Evolutionary conservation across 371 early-diverging fungal species (phyloP), one percentile per base, ranked within the genome.

Genomic region (Lichtheimia corymbifera): DNA sequence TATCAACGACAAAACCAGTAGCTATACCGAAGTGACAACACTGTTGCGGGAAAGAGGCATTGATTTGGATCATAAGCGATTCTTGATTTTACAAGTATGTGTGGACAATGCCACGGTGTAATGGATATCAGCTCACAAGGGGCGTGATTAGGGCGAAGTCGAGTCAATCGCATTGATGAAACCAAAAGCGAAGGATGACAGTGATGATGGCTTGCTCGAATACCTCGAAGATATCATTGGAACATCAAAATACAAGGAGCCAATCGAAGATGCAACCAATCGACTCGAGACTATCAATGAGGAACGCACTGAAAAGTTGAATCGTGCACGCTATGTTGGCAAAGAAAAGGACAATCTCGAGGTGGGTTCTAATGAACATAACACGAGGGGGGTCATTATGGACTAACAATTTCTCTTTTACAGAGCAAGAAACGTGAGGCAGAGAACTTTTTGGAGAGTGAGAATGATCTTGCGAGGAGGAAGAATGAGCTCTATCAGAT

Each of bases 141-240:
- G 18, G 15, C 13, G 27, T 27, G 18, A 3, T 40, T n/a, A 93
- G 87, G 99, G 99, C 54, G 99, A 99, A 72, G 99, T 99, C 47
- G 99, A 99, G 75, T 96, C 93, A 3, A 99, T 99, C 65, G 88
- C 99, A 3, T 88, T 94, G 70, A 99, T 99, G 99, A 99, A 99
- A 71, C 92, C 99, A 1, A 98, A 98, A 70, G 97, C 93, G 5
- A 87, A 82, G 64, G 93, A 79, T 30, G 96, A 94, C 41, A 86
- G 92, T 64, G 98, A 98, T 55, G 98, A 95, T 57, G 99, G 99
- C 0, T 76, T 99, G 53, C 83, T 99, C 7, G 99, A 99, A 74
- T 99, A 99, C 73, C 79, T 99, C 42, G 99, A 99, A 72, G 99
- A 99, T 75, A 99, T 99, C 53, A 99, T 99, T 55, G 99, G 99